Evolutionary conservation across 1,284 basidiomycete species (phyloP), one percentile per base, ranked within the genome.

Genomic region (Ceratobasidium sp.): DNA sequence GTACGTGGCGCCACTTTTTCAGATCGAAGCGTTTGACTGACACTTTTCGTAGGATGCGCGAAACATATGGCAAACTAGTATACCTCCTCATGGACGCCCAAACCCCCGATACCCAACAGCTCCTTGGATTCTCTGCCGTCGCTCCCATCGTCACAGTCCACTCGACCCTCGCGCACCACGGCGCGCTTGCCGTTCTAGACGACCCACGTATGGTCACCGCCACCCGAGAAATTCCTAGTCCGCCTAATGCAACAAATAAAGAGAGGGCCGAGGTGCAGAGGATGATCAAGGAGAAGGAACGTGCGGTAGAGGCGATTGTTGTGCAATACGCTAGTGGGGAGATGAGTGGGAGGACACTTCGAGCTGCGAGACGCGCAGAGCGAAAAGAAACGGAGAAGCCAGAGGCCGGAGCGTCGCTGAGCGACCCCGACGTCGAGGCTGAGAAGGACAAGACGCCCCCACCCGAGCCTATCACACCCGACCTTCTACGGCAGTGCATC

Each of bases 31-130:
- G 51, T 77, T 76, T 40, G 49, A 26, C 26, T 56, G n/a, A 56
- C 61, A 92, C 94, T 82, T 93, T 93, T 0, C 93, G 95, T 83
- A 94, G 88, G 83, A 95, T 95, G 94, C 89, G 94, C n/a, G 91
- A 92, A 23, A 95, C 93, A 2, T 95, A 95, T 80, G 94, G 94
- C 23, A 95, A 95, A 82, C 86, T 95, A 73, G 92, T 95, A 49
- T 95, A 95, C 84, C 85, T 95, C 23, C 42, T 82, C 15, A 80
- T 94, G 93, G 94, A 95, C 83, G 94, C 93, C 80, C 94, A 94
- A 87, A 88, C 89, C 20, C 87, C 90, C 0, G 93, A 94, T 82
- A 92, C 95, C 63, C 90, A 91, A 83, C 92, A 95, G 60, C 87
- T 94, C 78, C 87, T 95, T 56, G 89, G 87, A 80, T 95, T 95